A percentile compares a stretch with the other conserved stretches of the same genome.
phyloP scores from a whole-genome alignment of 495 filamentous ascomycete species.

The Oidiodendron maius region DNA sequence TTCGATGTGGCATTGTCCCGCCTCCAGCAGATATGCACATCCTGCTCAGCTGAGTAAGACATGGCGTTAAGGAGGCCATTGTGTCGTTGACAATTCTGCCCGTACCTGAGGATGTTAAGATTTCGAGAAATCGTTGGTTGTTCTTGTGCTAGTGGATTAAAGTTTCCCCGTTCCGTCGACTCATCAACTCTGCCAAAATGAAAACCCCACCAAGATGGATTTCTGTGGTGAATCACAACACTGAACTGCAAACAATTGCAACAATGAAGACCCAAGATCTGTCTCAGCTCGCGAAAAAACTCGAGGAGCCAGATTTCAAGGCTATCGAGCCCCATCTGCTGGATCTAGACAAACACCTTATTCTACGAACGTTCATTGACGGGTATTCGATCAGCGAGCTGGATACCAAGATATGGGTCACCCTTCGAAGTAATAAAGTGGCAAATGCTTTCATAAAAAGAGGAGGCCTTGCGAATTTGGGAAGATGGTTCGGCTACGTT shows the following conservation, averaged over 20 bases:
- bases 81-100: conserved; percentile 4
- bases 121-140: conserved; percentile 1
- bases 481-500: conserved; percentile 84
- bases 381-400: conserved; percentile 74
- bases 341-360: conserved; percentile 79
- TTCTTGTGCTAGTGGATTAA: background rate
- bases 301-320: conserved; percentile 70
- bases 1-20: background rate
- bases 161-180: background rate
- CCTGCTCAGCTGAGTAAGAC: conserved; percentile 25
- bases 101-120: background rate
- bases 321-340: conserved; percentile 66
- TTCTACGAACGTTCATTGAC: conserved; percentile 77
- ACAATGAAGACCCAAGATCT: conserved; percentile 47
- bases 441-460: conserved; percentile 75
- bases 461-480: conserved; percentile 69
- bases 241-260: background rate
- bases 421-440: conserved; percentile 80
- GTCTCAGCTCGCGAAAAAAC: conserved; percentile 35
- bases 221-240: background rate
- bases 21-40: conserved; percentile 5
- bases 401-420: conserved; percentile 80
- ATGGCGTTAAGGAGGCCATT: conserved; percentile 20
- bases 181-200: background rate
- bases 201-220: background rate